Evolutionary conservation across 257 asterid species (phyloP), one percentile per base, ranked within the genome.

Genomic region (Anisodus tanguticus): DNA sequence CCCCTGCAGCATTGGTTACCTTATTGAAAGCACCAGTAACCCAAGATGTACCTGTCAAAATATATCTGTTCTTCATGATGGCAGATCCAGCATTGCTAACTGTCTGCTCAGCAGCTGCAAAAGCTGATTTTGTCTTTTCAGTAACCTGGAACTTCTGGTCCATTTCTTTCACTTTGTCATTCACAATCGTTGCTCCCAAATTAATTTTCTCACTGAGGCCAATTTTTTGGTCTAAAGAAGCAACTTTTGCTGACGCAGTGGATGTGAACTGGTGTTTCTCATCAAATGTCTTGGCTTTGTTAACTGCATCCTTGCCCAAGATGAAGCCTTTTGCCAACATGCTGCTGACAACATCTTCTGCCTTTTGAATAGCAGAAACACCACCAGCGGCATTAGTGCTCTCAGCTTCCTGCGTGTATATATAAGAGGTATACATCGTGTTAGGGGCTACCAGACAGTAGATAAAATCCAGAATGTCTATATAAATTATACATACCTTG

Each of bases 281-380:
- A 13, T 92, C 97, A 45, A 92, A 90, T n/a, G 90, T 83, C 88
- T 92, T 92, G 7, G 97, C 97, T 86, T 83, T 89, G 85, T 84
- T 89, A 31, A 92, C 85, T 5, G 97, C 93, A 80, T 91, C 97
- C 77, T 90, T 90, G 45, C 97, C 97, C 71, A 92, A 69, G 81
- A 90, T 83, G 43, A 88, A 92, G n/a, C 97, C 97, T 87, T 86
- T 92, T 55, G 97, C 97, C 79, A 92, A 47, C 97, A 92, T 92
- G 90, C 90, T 86, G 72, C 92, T 91, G 8, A 92, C 93, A 35
- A 91, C 93, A 63, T 91, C 92, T 87, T 91, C 94, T 19, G 97
- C 97, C 84, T 88, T 92, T 81, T 88, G 91, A 55, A 88, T 88
- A 58, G 89, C 91, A 83, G 92, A 87, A 83, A 79, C 83, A 47